Base-by-base conservation (phyloP, 2,329 filamentous ascomycete genomes). In the Corynespora cassiicola region DNA sequence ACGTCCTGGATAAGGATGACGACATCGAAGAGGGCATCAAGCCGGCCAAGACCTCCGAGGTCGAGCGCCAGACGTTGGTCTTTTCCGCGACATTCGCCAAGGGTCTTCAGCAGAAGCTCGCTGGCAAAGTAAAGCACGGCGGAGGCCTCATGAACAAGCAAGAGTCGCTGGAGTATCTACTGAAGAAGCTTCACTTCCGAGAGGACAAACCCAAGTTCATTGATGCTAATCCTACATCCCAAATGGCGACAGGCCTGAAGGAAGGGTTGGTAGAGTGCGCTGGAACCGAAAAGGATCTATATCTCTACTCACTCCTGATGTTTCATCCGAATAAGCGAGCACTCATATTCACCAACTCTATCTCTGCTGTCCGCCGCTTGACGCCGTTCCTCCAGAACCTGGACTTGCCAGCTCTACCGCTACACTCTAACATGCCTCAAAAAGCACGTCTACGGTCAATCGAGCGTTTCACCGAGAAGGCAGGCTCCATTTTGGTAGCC, bases 71-170 rank as follows among this genome's bases (percentile, higher is more conserved):
- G 63, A 97, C 91, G 0, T 79, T 99, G 0, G 90, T 99, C 14
- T 99, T 99, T 68, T 97, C 94, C 0, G 94, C 94, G 0, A 99
- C 94, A 0, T 96, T 99, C 67, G 88, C 95, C 63, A 92, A 91
- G 60, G 85, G 86, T 1, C 73, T 99, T 19, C 92, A 97, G 64
- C 88, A 92, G 55, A 97, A 96, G 66, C 78, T 99, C 9, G 84
- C 88, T 2, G 87, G 89, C 17, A 66, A 65, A 34, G 48, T 42
- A 11, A 95, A 90, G 65, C 84, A 81, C 39, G 80, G 75, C 49
- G 71, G 70, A 22, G 80, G 86, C 50, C 69, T 90, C 19, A 79
- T 88, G 71, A 82, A 78, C 55, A 82, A 89, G 39, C 82, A 85
- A 47, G 84, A 95, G 56, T 92, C 89, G 1, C 89, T 97, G 84